Conservation (phyloP, 2,329 filamentous ascomycete genomes). For the Rhinocladiella similis region DNA sequence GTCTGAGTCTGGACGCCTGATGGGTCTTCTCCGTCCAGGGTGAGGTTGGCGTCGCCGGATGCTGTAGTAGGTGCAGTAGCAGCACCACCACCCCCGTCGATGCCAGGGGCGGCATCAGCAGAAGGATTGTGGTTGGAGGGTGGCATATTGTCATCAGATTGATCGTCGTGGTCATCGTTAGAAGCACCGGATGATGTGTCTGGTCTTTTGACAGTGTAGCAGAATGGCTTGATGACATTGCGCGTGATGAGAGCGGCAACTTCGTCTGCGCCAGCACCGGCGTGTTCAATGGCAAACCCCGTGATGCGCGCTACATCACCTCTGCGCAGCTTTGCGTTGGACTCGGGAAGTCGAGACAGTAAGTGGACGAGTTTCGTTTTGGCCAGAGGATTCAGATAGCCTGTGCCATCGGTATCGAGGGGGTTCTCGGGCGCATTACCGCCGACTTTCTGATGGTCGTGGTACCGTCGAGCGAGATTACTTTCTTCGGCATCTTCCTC, state of each 20-base stretch:
- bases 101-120: neutral
- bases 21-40: too few species aligned
- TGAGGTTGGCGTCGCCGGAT: slow-evolving; percentile 37
- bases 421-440: slow-evolving; percentile 26
- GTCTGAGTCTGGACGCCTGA: too few species aligned
- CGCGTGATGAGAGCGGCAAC: slow-evolving; percentile 84
- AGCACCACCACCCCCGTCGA: too few species aligned
- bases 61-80: too few species aligned
- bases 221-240: slow-evolving; percentile 77
- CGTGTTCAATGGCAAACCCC: slow-evolving; percentile 84
- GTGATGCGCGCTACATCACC: slow-evolving; percentile 86
- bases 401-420: slow-evolving; percentile 49
- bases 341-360: slow-evolving; percentile 77
- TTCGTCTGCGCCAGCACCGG: slow-evolving; percentile 81
- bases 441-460: slow-evolving; percentile 34
- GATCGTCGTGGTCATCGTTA: slow-evolving; percentile 33
- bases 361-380: slow-evolving; percentile 83
- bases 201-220: slow-evolving; percentile 53
- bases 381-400: slow-evolving; percentile 77
- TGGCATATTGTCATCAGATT: neutral
- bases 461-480: slow-evolving; percentile 43
- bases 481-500: slow-evolving; percentile 65
- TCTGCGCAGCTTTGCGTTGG: slow-evolving; percentile 71
- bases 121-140: too few species aligned
- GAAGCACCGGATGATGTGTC: slow-evolving; percentile 33